A percentile compares a stretch with the other conserved stretches of the same genome.
phyloP scores from a whole-genome alignment of 805 yeast genomes.

The Barnettozyma californica region DNA sequence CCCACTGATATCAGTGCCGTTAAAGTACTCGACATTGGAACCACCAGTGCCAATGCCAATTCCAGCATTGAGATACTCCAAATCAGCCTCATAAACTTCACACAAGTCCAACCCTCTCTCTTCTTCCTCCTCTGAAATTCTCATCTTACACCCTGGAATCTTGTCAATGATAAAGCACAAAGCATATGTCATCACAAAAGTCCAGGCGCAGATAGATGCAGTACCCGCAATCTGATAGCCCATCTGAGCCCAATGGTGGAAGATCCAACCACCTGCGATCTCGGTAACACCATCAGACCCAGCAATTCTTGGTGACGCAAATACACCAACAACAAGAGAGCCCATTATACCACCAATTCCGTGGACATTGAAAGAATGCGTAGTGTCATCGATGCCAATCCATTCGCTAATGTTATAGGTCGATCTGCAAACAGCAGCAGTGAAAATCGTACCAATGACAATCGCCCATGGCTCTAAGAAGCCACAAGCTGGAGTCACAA shows the following conservation, averaged over 20 bases:
- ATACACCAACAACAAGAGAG: slow-evolving; percentile 74
- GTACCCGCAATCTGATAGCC: slow-evolving; percentile 77
- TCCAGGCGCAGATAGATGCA: slow-evolving; percentile 38
- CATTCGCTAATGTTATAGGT: slow-evolving; percentile 79
- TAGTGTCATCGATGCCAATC: slow-evolving; percentile 79
- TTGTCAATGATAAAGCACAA: slow-evolving; percentile 43
- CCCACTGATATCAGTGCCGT: slow-evolving; percentile 2
- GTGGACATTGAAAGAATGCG: slow-evolving; percentile 94
- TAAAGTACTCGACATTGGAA: slow-evolving; percentile 15
- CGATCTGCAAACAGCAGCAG: slow-evolving; percentile 82
- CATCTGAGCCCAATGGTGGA: slow-evolving; percentile 86
- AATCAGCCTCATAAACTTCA: slow-evolving; percentile 44
- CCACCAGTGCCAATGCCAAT: background rate
- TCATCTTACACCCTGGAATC: slow-evolving; percentile 45
- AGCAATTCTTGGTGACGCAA: slow-evolving; percentile 79
- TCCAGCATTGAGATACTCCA: slow-evolving; percentile 27
- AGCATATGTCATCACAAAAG: slow-evolving; percentile 35
- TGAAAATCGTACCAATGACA: slow-evolving; percentile 68
- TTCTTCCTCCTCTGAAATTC: slow-evolving; percentile 42
- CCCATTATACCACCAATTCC: slow-evolving; percentile 95
- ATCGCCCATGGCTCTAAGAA: slow-evolving; percentile 90
- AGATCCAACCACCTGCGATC: slow-evolving; percentile 90
- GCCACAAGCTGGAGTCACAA: slow-evolving; percentile 97
- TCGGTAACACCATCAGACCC: slow-evolving; percentile 84
- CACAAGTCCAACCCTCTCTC: slow-evolving; percentile 45